Evolutionary conservation across 352 stramenopile genomes (phyloP).

Genomic region (Phytopythium chamaehyphon): DNA sequence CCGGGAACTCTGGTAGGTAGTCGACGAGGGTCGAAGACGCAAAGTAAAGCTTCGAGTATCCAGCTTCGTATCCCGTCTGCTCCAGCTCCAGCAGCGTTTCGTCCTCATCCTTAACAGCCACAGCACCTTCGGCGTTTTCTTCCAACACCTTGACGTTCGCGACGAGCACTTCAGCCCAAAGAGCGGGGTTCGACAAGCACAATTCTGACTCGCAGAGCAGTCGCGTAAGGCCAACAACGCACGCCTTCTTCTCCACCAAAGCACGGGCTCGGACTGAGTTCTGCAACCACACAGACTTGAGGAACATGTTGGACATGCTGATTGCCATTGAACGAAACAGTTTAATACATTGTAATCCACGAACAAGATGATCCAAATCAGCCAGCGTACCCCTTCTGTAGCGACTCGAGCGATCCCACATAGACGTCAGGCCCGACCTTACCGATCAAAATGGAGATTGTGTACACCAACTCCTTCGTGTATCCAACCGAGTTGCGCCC

Average conservation of each 20-base stretch:
- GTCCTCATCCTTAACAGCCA: slow-evolving; percentile 69
- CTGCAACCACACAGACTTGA: slow-evolving; percentile 86
- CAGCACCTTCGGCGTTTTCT: slow-evolving; percentile 54
- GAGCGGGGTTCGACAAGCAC: slow-evolving; percentile 37
- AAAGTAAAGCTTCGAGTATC: slow-evolving; percentile 93
- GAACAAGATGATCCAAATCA: slow-evolving; percentile 22
- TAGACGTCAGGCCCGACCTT: slow-evolving; percentile 84
- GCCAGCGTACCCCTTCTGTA: slow-evolving; percentile 81
- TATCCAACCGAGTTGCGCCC: slow-evolving; percentile 81
- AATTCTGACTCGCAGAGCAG: slow-evolving; percentile 75
- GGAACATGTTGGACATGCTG: slow-evolving; percentile 91
- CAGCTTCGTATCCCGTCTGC: slow-evolving; percentile 90
- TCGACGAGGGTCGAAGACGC: slow-evolving; percentile 84
- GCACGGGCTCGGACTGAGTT: slow-evolving; percentile 73
- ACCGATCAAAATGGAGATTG: slow-evolving; percentile 84
- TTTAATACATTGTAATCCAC: slow-evolving; percentile 20
- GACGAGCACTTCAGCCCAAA: slow-evolving; percentile 52
- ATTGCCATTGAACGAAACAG: slow-evolving; percentile 21
- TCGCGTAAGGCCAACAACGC: slow-evolving; percentile 59
- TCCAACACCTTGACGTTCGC: slow-evolving; percentile 56
- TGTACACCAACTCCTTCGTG: slow-evolving; percentile 88
- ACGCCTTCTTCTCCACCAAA: slow-evolving; percentile 60
- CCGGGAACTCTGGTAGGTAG: slow-evolving; percentile 75
- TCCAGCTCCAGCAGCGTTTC: slow-evolving; percentile 76
- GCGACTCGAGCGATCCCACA: slow-evolving; percentile 74